Base-by-base conservation (phyloP, 352 stramenopile species). In the Phytophthora idaei region DNA sequence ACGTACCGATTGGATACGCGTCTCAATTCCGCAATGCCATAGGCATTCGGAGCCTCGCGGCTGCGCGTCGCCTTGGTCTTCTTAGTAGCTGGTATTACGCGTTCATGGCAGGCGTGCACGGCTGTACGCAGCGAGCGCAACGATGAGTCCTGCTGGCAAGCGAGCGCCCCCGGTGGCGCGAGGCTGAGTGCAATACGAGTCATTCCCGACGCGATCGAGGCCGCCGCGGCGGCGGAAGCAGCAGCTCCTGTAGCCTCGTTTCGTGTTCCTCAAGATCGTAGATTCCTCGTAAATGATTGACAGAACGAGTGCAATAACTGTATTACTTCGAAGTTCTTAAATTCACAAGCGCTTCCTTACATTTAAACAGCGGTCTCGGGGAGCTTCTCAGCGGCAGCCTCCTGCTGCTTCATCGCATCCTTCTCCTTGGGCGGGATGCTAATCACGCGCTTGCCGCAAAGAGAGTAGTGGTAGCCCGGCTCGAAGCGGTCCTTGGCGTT, bases 131-230 rank as follows among this genome's bases (percentile, higher is more conserved):
- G 70, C 7, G 76, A 70, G 8, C 73, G 78, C 21, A 94, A 63
- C 7, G 76, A 85, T 36, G 83, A 94, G 74, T 94, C 78, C 15
- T 66, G 72, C 46, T 94, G 85, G 34, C 83, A 92, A 36, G 77
- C 73, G 28, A 93, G 75, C 14, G 80, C 81, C 0, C 83, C 81
- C 0, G 81, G 77, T 1, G 70, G 69, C 28, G 81, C 75, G 3
- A 65, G 71, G 27, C 12, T 34, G 14, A 60, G 34, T 5, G 57
- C 42, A 9, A 58, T 50, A 41, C 49, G 47, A 28, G 48, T 57
- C 53, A 55, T 50, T 45, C 12, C 32, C 6, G 51, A 48, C 21
- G 68, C 54, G 27, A 62, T 53, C 0, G 53, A 55, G 28, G 63
- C 68, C 27, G 57, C 53, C 14, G 57, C 53, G 21, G 62, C 49